These are phyloP conservation scores for Fusarium floridanum DNA, from an alignment of 2,329 filamentous ascomycete genomes.

Conservation along the genomic window DNA sequence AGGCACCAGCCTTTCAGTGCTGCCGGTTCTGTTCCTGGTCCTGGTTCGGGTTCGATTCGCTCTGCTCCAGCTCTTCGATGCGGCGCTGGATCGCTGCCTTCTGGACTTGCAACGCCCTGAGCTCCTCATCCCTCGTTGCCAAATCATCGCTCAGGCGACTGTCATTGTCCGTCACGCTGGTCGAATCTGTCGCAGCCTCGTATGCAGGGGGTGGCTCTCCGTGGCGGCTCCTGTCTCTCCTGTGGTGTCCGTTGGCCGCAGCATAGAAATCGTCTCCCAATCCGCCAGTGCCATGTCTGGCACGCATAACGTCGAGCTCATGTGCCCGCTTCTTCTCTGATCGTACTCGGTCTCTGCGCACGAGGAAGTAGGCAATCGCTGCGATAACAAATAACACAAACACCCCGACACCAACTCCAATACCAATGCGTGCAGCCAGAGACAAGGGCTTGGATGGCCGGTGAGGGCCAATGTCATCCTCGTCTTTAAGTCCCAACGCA, in stretches of 20 bases:
- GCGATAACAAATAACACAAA: conserved; percentile 49
- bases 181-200: conserved; percentile 43
- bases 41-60: conserved; percentile 34
- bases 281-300: conserved; percentile 24
- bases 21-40: conserved; percentile 16
- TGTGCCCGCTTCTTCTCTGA: conserved; percentile 37
- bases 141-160: conserved; percentile 38
- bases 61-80: conserved; percentile 51
- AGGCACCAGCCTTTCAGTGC: conserved; percentile 13
- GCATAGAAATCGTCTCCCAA: conserved; percentile 32
- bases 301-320: conserved; percentile 43
- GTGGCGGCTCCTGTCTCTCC: conserved; percentile 23
- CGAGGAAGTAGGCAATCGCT: conserved; percentile 41
- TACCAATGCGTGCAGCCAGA: conserved; percentile 51
- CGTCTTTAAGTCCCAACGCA: conserved; percentile 51
- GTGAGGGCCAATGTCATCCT: conserved; percentile 47
- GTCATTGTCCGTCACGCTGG: conserved; percentile 40
- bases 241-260: conserved; percentile 31
- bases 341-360: conserved; percentile 41
- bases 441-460: conserved; percentile 40
- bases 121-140: conserved; percentile 48
- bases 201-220: conserved; percentile 51
- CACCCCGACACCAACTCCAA: conserved; percentile 50
- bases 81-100: conserved; percentile 53
- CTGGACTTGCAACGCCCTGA: conserved; percentile 50